Evolutionary conservation across 23 red algal species (phyloP), one percentile per base, ranked within the genome.

Genomic region (Gracilaria caudata): DNA sequence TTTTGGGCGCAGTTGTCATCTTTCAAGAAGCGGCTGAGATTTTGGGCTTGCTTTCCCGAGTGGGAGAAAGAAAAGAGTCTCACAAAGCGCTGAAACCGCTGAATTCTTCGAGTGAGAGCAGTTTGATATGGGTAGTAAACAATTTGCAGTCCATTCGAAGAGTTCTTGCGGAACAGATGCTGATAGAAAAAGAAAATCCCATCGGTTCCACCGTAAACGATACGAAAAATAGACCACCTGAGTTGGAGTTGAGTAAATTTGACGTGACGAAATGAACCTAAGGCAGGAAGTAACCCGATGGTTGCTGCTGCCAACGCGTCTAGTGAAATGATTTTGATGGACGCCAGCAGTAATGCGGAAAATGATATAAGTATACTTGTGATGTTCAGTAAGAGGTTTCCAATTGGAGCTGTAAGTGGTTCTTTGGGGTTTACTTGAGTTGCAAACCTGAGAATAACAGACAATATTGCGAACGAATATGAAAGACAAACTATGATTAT

Each of bases 181-280:
- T 66, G 30, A 30, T 66, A 66, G 32, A 66, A 66, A 35, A 66
- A 66, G 61, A 66, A 66, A 30, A 66, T 66, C 10, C 61, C 61
- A 14, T 66, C 61, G 0, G 61, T 66, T 1, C 61, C 61, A 36
- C 61, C 61, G 30, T 66, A 66, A 8, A 66, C 30, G 61, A 66
- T 66, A 30, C 61, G 61, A 66, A 66, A 66, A 19, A 66, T 36
- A 66, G 3, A 30, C 61, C 61, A 66, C 8, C 61, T 37, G 61
- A 66, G 61, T 4, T 36, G 29, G 3, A 66, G 61, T 19, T 66
- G 25, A 9, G 61, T 36, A 6, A 66, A 25, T 35, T 66, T 66
- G 2, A 66, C 12, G 8, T 25, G 61, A 66, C 61, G 61, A 30
- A 66, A 36, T 35, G 61, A 66, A 30, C 29, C 61, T 36, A 66